Evolutionary conservation across 225 moss, liverwort and hornwort genomes (phyloP).

Genomic region (Thuidium tamariscinum): DNA sequence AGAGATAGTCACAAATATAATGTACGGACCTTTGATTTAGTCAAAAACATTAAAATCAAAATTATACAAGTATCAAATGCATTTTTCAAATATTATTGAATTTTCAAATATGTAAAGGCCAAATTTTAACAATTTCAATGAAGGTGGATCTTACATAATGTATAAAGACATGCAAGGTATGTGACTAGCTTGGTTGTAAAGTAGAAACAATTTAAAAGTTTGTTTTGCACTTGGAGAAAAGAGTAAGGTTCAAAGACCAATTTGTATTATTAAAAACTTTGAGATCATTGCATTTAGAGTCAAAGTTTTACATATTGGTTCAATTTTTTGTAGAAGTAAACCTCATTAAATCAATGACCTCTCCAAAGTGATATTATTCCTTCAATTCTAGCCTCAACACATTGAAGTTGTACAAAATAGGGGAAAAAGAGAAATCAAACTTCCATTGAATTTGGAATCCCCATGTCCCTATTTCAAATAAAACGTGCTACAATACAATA

Average conservation of each 20-base stretch:
- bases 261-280: not conserved
- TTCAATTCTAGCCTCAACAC: no score
- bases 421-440: no score
- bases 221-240: no score
- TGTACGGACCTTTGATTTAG: rapidly evolving
- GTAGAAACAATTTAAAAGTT: no score
- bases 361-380: no score
- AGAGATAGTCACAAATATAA: not conserved
- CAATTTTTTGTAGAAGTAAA: not conserved
- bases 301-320: not conserved
- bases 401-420: no score
- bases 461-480: no score
- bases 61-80: not conserved
- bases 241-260: not conserved
- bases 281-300: not conserved
- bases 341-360: no score
- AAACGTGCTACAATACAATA: no score
- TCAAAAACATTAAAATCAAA: not conserved
- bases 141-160: not conserved
- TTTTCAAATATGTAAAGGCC: not conserved
- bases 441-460: no score
- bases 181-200: not conserved
- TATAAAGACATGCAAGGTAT: not conserved
- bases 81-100: not conserved
- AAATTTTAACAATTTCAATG: not conserved